Percentiles rank a stretch among this genome's conserved stretches.
Conservation (phyloP, 1,139 yeast species). For the Yamadazyma songkhlaensis region DNA sequence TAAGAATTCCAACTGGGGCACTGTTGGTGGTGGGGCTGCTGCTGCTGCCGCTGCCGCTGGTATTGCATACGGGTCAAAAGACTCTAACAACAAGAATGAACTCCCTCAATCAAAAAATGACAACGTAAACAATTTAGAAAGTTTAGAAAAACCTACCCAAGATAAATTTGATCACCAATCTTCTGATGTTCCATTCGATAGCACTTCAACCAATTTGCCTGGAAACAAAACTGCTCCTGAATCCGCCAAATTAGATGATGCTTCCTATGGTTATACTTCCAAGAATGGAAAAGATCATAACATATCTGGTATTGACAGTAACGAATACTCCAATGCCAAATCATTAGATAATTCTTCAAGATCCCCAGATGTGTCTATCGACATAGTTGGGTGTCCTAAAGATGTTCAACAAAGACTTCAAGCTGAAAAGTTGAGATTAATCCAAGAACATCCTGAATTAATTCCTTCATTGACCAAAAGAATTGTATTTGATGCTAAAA, state of each 20-base stretch:
- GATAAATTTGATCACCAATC: neutral
- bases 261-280: conserved; percentile 9
- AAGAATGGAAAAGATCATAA: conserved; percentile 1
- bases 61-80: neutral
- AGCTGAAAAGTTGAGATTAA: conserved; percentile 10
- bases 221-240: conserved; percentile 1
- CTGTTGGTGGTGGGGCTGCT: neutral
- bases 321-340: conserved; percentile 2
- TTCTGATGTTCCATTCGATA: neutral
- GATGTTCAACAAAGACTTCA: conserved; percentile 8
- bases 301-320: neutral
- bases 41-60: conserved; percentile 2
- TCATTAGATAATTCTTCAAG: conserved; percentile 5
- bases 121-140: conserved; percentile 2
- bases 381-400: conserved; percentile 16
- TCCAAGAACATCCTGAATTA: conserved; percentile 12
- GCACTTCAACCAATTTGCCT: conserved; percentile 7
- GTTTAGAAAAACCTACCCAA: conserved; percentile 1
- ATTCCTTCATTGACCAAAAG: conserved; percentile 16
- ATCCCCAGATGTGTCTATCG: conserved; percentile 6
- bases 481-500: conserved; percentile 21
- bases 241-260: conserved; percentile 6
- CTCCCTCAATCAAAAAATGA: neutral
- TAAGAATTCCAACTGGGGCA: neutral
- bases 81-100: neutral